phyloP scores from a whole-genome alignment of 768 basidiomycete species.

The Rickenella mellea region DNA sequence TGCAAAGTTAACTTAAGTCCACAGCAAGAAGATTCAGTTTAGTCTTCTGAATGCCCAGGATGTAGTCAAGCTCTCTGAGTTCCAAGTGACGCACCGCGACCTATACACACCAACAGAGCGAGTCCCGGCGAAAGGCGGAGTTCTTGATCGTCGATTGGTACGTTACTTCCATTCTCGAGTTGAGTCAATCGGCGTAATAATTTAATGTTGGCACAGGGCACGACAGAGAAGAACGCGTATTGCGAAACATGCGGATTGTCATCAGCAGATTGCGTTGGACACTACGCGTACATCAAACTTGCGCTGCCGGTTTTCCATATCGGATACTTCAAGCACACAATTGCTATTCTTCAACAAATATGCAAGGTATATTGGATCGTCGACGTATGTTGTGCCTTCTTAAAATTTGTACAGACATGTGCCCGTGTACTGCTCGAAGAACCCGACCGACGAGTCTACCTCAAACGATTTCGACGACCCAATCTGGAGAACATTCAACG shows the following conservation, averaged over 20 bases:
- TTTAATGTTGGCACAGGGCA: conserved; percentile 49
- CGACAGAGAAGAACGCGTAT: conserved; percentile 83
- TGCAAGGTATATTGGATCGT: conserved; percentile 62
- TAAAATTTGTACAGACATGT: conserved; percentile 50
- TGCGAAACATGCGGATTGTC: conserved; percentile 94
- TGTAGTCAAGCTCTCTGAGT: conserved; percentile 91
- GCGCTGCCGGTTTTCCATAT: conserved; percentile 97
- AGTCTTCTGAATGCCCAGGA: conserved; percentile 90
- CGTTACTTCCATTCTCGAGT: conserved; percentile 15
- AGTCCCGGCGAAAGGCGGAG: conserved; percentile 83
- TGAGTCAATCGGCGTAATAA: too few relatives aligned
- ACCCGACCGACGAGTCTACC: conserved; percentile 70
- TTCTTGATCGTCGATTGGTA: conserved; percentile 86
- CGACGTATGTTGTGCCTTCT: not conserved
- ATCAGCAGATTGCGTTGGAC: conserved; percentile 92
- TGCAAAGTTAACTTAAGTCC: not conserved
- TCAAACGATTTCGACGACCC: conserved; percentile 85
- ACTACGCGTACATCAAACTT: conserved; percentile 98
- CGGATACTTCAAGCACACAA: conserved; percentile 95
- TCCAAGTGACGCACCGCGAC: conserved; percentile 89
- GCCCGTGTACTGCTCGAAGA: conserved; percentile 87
- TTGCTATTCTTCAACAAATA: conserved; percentile 87
- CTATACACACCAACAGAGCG: conserved; percentile 81
- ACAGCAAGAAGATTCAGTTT: conserved; percentile 93
- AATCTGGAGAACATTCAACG: conserved; percentile 91